A percentile compares a stretch with the other conserved stretches of the same genome.
Conservation (phyloP, 108 stramenopile species). For the Nannochloropsis oceanica region DNA sequence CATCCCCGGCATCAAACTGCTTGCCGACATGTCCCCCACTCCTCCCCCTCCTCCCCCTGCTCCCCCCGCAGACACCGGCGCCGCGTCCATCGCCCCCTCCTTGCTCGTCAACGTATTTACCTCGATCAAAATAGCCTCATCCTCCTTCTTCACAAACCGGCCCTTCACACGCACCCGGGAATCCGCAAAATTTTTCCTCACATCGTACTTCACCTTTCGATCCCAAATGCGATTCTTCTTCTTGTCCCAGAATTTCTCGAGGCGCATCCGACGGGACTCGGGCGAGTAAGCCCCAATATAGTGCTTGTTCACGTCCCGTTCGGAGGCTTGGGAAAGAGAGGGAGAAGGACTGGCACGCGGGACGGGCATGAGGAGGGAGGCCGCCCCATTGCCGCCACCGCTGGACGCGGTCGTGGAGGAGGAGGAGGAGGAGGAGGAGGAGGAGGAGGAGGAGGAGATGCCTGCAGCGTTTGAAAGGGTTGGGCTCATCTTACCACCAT, state of each 20-base stretch:
- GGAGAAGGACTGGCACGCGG: slow-evolving; percentile 14
- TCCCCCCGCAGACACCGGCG: no score
- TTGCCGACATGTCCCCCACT: not conserved
- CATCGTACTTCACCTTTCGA: slow-evolving; percentile 94
- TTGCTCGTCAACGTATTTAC: not conserved
- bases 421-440: no score
- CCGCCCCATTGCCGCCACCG: not conserved
- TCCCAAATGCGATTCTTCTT: slow-evolving; percentile 85
- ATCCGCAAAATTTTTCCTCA: slow-evolving; percentile 96
- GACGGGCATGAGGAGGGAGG: slow-evolving; percentile 2
- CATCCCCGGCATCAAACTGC: not conserved
- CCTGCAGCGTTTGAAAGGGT: no score
- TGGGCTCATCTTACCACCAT: no score
- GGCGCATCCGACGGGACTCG: slow-evolving; percentile 61
- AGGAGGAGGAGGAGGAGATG: no score
- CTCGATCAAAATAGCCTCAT: slow-evolving; percentile 59
- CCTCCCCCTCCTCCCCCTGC: not conserved
- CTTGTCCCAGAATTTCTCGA: slow-evolving; percentile 79
- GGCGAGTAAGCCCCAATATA: slow-evolving; percentile 95
- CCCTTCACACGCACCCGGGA: slow-evolving; percentile 88
- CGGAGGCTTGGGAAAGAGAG: not conserved
- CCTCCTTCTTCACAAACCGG: slow-evolving; percentile 95
- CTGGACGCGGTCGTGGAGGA: no score
- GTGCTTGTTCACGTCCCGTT: slow-evolving; percentile 32
- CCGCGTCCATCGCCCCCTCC: not conserved